These are phyloP conservation scores for Dendrocalamus latiflorus DNA, from an alignment of 202 grass and related monocot species.

Conservation along the genomic window DNA sequence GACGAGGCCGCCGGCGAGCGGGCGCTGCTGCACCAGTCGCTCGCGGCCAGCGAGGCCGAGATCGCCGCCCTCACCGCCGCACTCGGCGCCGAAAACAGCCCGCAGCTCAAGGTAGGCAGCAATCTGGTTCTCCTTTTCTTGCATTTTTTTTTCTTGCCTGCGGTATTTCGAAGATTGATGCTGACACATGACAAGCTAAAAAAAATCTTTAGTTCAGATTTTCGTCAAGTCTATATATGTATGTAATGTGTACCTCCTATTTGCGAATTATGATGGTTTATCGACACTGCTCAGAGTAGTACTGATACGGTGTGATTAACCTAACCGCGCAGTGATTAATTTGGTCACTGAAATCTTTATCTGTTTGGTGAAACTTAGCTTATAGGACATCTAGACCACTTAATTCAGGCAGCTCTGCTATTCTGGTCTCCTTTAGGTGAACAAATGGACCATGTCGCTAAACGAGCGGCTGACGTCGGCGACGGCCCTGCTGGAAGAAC, in stretches of 20 bases:
- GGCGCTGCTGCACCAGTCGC: constrained; percentile 68
- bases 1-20: constrained; percentile 67
- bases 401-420: not conserved
- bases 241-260: not conserved
- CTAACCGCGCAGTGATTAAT: too few relatives aligned
- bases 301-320: too few relatives aligned
- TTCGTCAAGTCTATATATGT: not conserved
- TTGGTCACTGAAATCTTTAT: not conserved
- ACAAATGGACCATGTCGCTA: constrained; percentile 62
- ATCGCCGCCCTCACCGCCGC: constrained; percentile 61
- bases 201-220: not conserved
- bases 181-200: not conserved
- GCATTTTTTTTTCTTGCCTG: not conserved
- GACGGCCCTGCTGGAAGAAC: constrained; percentile 55
- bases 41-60: constrained; percentile 78
- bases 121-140: not conserved
- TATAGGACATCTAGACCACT: not conserved
- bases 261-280: not conserved
- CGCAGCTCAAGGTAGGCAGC: constrained; percentile 58
- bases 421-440: constrained; percentile 33
- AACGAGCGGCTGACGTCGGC: constrained; percentile 50
- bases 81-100: constrained; percentile 51
- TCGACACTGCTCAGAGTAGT: not conserved
- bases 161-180: not conserved
- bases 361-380: not conserved